phyloP scores from a whole-genome alignment of 2,329 filamentous ascomycete species.

The Zopfia rhizophila region DNA sequence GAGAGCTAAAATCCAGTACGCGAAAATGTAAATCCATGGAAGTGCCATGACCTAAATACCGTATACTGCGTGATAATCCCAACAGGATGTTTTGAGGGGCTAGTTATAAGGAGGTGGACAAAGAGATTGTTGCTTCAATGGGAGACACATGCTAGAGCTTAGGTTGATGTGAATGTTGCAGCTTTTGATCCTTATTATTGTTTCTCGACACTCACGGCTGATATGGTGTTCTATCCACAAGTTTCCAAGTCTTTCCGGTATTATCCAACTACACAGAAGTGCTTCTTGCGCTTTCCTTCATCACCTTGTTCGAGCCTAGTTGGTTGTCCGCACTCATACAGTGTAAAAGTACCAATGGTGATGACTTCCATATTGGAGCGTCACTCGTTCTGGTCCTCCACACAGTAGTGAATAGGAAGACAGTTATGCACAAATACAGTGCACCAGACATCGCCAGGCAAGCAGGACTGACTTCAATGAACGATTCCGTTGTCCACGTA shows the following conservation, averaged over 20 bases:
- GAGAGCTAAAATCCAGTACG: too few relatives aligned
- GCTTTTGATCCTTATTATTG: too few relatives aligned
- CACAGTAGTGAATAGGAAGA: conserved; percentile 16
- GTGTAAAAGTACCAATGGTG: conserved; percentile 7
- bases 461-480: conserved; percentile 6
- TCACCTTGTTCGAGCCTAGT: not conserved
- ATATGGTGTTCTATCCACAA: too few relatives aligned
- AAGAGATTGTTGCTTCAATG: too few relatives aligned
- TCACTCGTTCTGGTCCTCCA: conserved; percentile 4
- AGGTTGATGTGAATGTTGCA: too few relatives aligned
- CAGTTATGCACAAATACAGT: conserved; percentile 7
- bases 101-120: too few relatives aligned
- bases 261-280: conserved; percentile 5
- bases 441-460: conserved; percentile 7
- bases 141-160: too few relatives aligned
- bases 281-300: conserved; percentile 5
- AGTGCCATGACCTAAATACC: too few relatives aligned
- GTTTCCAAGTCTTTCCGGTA: conserved; percentile 7
- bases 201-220: too few relatives aligned
- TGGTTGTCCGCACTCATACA: conserved; percentile 3
- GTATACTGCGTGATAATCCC: too few relatives aligned
- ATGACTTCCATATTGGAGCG: conserved; percentile 15
- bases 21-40: too few relatives aligned
- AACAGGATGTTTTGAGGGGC: too few relatives aligned
- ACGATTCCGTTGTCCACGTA: conserved; percentile 10